Percentiles rank a stretch among this genome's conserved stretches.
phyloP scores from a whole-genome alignment of 2,329 filamentous ascomycete species.

The Beauveria sp. region DNA sequence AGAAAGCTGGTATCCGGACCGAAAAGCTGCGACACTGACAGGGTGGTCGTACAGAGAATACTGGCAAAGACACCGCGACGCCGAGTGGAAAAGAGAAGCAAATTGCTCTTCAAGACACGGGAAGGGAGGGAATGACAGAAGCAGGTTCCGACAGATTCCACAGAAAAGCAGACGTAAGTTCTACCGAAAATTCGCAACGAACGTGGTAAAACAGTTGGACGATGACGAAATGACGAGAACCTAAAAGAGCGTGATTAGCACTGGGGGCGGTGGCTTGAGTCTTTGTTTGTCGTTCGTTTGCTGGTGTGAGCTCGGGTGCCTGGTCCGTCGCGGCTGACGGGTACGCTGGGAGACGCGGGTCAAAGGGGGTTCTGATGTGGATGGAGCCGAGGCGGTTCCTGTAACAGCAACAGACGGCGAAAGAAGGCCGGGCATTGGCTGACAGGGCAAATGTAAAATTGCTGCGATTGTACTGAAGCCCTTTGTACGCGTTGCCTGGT shows the following conservation, averaged over 20 bases:
- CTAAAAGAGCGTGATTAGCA: conserved; percentile 21
- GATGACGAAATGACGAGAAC: conserved; percentile 35
- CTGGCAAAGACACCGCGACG: conserved; percentile 11
- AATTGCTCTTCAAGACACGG: conserved; percentile 9
- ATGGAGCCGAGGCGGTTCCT: neutral
- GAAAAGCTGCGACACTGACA: conserved; percentile 10
- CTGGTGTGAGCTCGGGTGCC: conserved; percentile 1
- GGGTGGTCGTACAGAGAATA: conserved; percentile 11
- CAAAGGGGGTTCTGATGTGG: neutral
- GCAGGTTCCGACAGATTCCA: conserved; percentile 18
- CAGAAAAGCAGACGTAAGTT: conserved; percentile 24
- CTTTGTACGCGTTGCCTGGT: neutral
- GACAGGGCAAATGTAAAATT: neutral
- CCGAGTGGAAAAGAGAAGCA: conserved; percentile 10
- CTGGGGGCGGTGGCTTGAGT: neutral
- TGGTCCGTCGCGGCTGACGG: conserved; percentile 7
- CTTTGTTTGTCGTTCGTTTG: conserved; percentile 8
- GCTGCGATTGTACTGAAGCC: too few relatives aligned
- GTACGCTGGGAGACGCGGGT: conserved; percentile 7
- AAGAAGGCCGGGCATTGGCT: neutral
- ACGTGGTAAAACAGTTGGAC: conserved; percentile 31
- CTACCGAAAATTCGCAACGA: conserved; percentile 33
- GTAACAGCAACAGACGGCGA: neutral
- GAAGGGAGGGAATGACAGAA: conserved; percentile 19
- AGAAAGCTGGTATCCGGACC: conserved; percentile 9